Percentiles rank a stretch among this genome's conserved stretches.
Evolutionary conservation across 1,284 basidiomycete species (phyloP).

Genomic region (Phylloporus sp.): DNA sequence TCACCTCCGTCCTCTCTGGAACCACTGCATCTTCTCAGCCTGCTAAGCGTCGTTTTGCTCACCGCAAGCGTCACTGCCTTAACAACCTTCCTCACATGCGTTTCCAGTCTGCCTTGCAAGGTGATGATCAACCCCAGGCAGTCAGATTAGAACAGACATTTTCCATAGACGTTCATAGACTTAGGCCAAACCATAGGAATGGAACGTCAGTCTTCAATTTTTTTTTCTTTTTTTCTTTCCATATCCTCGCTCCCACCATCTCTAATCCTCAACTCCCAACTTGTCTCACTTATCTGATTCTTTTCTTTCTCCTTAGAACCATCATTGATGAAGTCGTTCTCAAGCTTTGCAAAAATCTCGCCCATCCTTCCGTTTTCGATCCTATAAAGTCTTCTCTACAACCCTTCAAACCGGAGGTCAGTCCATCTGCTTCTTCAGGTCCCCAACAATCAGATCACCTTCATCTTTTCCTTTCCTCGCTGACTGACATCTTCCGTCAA

Average conservation of each 20-base stretch:
- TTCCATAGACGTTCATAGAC: background rate
- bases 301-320: background rate
- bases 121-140: background rate
- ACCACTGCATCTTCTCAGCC: background rate
- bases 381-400: background rate
- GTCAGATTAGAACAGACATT: background rate
- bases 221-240: too few relatives aligned
- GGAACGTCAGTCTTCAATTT: background rate
- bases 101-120: background rate
- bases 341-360: background rate
- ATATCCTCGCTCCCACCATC: background rate
- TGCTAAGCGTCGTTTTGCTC: background rate
- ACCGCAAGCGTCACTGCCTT: background rate
- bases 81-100: background rate
- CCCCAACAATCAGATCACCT: too few relatives aligned
- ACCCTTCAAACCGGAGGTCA: background rate
- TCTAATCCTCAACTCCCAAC: too few relatives aligned
- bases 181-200: background rate
- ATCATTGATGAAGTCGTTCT: background rate
- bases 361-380: background rate
- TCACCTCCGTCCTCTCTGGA: background rate
- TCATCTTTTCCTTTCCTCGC: background rate
- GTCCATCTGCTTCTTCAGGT: background rate
- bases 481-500: background rate
- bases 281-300: background rate